Evolutionary conservation across 768 basidiomycete species (phyloP), one percentile per base, ranked within the genome.

Genomic region (Boletus sp.): DNA sequence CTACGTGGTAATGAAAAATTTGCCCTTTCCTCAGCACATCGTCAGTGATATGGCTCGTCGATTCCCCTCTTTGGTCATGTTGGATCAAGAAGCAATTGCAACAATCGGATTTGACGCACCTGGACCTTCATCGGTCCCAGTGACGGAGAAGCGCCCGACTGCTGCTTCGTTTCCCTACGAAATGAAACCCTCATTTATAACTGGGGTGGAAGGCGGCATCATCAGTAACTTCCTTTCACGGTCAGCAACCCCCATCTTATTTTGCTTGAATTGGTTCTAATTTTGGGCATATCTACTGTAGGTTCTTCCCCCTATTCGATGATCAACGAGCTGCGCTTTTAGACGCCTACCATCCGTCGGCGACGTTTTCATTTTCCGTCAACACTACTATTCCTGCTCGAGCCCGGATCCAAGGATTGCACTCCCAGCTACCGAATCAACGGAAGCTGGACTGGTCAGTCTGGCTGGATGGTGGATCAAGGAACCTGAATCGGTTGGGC

Each of bases 361-460:
- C 95, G n/a, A 95, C 94, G 8, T 94, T 98, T 70, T 97, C 94
- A 1, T 90, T 87, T 69, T 89, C 88, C 18, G 83, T 84, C 64
- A 95, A 94, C 69, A 95, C 94, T 1, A 69, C 82, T 7, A 89
- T 95, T 58, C 92, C 92, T 5, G 70, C 79, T 7, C 88, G 94
- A 15, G 90, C 92, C 0, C 82, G 90, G 47, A 77, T 90, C 46
- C 81, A 87, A 67, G 87, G 86, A 20, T 78, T 85, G 59, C 86
- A 90, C 58, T 67, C 73, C 7, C 82, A 82, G 35, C 76, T 93
- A 72, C 92, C 94, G 10, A 87, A 95, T 66, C 94, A 96, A 72
- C 81, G 82, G 57, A 89, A 89, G 65, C 74, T 96, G 48, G 84
- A 85, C 8, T 97, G 94, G 94, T 71, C 75, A 7, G 72, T 77